phyloP scores from a whole-genome alignment of 2,329 filamentous ascomycete genomes.

The Fusarium sp. region DNA sequence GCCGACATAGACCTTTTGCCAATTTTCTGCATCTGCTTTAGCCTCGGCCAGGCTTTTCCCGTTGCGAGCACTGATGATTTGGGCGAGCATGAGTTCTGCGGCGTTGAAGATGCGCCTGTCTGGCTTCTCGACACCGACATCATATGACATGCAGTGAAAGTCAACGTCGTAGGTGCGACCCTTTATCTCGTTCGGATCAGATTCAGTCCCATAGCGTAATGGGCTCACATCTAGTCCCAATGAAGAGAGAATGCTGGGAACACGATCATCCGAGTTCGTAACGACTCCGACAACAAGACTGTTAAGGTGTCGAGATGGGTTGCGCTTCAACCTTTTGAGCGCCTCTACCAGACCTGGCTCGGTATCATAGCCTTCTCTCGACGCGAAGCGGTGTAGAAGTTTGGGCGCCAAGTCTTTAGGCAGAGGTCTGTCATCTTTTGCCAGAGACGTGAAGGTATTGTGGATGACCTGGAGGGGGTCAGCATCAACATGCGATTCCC shows the following conservation, averaged over 20 bases:
- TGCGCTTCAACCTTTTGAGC: slow-evolving; percentile 9
- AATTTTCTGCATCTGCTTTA: not conserved
- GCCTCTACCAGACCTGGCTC: slow-evolving; percentile 16
- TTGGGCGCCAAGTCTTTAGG: slow-evolving; percentile 35
- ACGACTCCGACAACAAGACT: slow-evolving; percentile 38
- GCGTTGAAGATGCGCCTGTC: slow-evolving; percentile 68
- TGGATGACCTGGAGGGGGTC: slow-evolving; percentile 32
- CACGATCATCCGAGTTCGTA: slow-evolving; percentile 43
- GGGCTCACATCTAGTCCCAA: slow-evolving; percentile 36
- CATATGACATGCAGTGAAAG: slow-evolving; percentile 68
- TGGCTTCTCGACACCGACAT: slow-evolving; percentile 73
- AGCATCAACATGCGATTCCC: not conserved
- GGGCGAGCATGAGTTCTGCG: slow-evolving; percentile 60
- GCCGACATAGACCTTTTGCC: slow-evolving; percentile 40
- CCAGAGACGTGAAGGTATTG: slow-evolving; percentile 34
- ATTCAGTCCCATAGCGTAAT: slow-evolving; percentile 14
- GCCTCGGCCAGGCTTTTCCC: not conserved
- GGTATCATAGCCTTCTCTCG: slow-evolving; percentile 28
- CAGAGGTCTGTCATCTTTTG: slow-evolving; percentile 1
- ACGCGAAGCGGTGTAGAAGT: slow-evolving; percentile 31
- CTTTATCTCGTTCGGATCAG: not conserved
- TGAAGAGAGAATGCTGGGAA: slow-evolving; percentile 40
- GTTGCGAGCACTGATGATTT: slow-evolving; percentile 23
- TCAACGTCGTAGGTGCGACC: slow-evolving; percentile 19
- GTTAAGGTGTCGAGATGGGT: slow-evolving; percentile 1